Evolutionary conservation across 208 protist species (phyloP).

Genomic region (Leishmania mexicana): DNA sequence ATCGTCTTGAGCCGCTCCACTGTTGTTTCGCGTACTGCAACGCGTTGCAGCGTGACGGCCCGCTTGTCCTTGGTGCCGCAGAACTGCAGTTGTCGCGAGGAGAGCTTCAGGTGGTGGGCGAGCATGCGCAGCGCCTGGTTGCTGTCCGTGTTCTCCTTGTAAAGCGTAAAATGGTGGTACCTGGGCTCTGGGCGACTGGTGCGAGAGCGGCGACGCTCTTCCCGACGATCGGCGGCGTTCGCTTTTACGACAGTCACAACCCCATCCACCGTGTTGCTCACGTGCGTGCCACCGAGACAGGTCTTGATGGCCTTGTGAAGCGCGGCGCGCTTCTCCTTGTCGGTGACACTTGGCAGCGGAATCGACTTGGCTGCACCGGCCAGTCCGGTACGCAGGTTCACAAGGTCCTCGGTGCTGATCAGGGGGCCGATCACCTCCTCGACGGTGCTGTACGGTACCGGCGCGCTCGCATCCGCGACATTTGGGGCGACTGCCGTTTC

Average conservation of each 20-base stretch:
- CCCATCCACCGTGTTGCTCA: conserved; percentile 72
- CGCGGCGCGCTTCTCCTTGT: conserved; percentile 59
- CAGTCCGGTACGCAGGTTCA: conserved; percentile 38
- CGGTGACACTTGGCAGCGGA: conserved; percentile 37
- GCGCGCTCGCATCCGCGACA: neutral
- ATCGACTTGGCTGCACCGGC: conserved; percentile 30
- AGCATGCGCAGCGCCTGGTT: conserved; percentile 73
- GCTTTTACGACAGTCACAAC: conserved; percentile 59
- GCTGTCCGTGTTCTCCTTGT: conserved; percentile 96
- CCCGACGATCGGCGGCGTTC: conserved; percentile 59
- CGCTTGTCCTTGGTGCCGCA: conserved; percentile 97
- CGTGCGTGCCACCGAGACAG: conserved; percentile 54
- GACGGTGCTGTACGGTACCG: neutral
- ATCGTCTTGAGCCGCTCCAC: conserved; percentile 59
- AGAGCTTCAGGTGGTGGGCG: conserved; percentile 59
- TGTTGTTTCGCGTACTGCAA: conserved; percentile 73
- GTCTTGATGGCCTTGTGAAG: conserved; percentile 69
- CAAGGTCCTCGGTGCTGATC: conserved; percentile 51
- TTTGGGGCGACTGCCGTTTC: neutral
- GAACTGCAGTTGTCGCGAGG: conserved; percentile 78
- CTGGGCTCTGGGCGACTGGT: conserved; percentile 18
- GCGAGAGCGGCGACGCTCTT: conserved; percentile 59
- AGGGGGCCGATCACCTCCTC: conserved; percentile 31
- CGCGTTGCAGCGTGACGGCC: conserved; percentile 93
- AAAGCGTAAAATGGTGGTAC: conserved; percentile 93